A percentile compares a stretch with the other conserved stretches of the same genome.
phyloP scores from a whole-genome alignment of 495 filamentous ascomycete species.

The Penicillium parvum region DNA sequence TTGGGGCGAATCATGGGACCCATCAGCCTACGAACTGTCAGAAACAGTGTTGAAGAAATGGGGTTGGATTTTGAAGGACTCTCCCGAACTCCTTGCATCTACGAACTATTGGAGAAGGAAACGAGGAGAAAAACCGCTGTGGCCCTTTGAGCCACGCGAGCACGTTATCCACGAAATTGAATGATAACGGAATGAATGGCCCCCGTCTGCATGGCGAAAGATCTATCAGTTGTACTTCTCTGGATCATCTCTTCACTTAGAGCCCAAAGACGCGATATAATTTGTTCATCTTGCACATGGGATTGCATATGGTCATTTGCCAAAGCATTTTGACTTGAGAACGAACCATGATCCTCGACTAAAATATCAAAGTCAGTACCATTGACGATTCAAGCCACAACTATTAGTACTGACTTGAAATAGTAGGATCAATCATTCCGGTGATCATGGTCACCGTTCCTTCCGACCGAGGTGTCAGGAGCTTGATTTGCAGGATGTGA shows the following conservation, averaged over 20 bases:
- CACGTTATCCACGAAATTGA: neutral
- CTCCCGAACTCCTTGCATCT: conserved; percentile 17
- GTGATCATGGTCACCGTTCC: conserved; percentile 21
- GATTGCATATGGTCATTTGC: conserved; percentile 16
- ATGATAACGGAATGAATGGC: neutral
- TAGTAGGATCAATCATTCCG: conserved; percentile 21
- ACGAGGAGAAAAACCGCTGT: conserved; percentile 15
- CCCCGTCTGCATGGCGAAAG: neutral
- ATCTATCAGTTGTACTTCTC: conserved; percentile 4
- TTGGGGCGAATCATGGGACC: conserved; percentile 27
- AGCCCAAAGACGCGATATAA: conserved; percentile 16
- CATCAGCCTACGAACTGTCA: conserved; percentile 19
- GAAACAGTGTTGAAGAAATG: conserved; percentile 15
- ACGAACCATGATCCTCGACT: conserved; percentile 12
- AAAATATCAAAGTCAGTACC: neutral
- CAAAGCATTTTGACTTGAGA: conserved; percentile 14
- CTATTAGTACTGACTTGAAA: conserved; percentile 8
- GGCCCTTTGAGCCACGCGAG: neutral
- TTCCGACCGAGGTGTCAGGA: conserved; percentile 14
- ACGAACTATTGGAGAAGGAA: conserved; percentile 23
- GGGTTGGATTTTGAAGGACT: conserved; percentile 14
- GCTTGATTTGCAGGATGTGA: no score
- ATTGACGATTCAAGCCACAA: neutral
- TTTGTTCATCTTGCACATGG: conserved; percentile 12
- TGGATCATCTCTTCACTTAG: conserved; percentile 14